Evolutionary conservation across 192 early-diverging fungal genomes (phyloP).

Genomic region (Neocallimastix lanati): DNA sequence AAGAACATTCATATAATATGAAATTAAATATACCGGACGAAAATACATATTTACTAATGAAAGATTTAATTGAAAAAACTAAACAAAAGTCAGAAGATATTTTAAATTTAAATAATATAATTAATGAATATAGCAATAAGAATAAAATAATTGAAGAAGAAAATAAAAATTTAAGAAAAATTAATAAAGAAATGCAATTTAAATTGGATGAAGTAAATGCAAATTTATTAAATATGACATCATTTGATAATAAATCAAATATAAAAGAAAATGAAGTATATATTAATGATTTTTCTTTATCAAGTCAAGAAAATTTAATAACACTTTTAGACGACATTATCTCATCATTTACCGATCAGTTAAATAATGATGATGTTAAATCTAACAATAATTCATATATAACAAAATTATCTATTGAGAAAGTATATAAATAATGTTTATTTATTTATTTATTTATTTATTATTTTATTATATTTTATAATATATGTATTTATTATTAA

Average conservation of each 20-base stretch:
- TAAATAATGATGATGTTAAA: background rate
- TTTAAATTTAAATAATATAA: background rate
- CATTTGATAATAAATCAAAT: background rate
- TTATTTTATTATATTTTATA: no score
- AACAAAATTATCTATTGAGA: background rate
- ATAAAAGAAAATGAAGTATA: background rate
- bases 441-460: no score
- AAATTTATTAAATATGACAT: background rate
- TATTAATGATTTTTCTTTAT: background rate
- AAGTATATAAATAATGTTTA: background rate
- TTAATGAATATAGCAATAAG: background rate
- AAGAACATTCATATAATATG: background rate
- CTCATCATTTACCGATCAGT: background rate
- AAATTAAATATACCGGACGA: background rate
- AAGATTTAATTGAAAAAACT: background rate
- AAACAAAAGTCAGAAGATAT: background rate
- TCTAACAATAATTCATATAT: background rate
- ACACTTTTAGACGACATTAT: background rate
- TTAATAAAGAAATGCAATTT: background rate
- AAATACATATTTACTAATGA: background rate
- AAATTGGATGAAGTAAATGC: background rate
- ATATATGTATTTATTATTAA: no score
- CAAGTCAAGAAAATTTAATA: background rate
- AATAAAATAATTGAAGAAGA: background rate
- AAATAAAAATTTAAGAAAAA: background rate